Evolutionary conservation across 225 moss, liverwort and hornwort species (phyloP), one percentile per base, ranked within the genome.

Genomic region (Bryoerythrophyllum caledonicum): DNA sequence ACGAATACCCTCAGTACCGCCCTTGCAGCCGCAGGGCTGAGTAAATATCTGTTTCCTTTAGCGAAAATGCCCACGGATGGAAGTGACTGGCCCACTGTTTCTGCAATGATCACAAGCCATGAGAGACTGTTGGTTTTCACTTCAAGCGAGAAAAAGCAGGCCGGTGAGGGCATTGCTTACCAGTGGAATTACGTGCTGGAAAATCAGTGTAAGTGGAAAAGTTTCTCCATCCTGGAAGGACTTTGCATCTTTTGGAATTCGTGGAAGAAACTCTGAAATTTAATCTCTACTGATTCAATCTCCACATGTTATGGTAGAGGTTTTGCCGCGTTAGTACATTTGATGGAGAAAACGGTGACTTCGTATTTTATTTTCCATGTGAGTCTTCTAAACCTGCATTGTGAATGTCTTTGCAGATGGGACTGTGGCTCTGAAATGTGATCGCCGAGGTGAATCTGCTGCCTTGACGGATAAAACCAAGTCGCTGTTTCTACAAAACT

Each of bases 11-110:
- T 99, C 24, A 88, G 86, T 23, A 89, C 83, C 43, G 93, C 90
- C 28, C 86, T 99, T 77, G 84, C 60, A 60, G 62, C 85, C 43
- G 95, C 99, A 41, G 87, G 86, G 30, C 63, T 99, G n/a, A 88
- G 61, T 28, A 84, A 95, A 54, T 95, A 85, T 60, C 68, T 82
- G 86, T 91, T 95, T 28, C 99, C 99, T 8, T 67, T 93, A 62
- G 82, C 89, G 64, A 85, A 84, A 60, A 99, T 99, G 99, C 95
- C 99, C 23, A 81, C 67, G 30, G 60, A 86, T 54, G 99, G 99
- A 73, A 83, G 75, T 40, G 88, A 93, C 77, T 99, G 99, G 99
- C 93, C 91, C 19, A 92, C 95, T 51, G 11, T 99, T 57, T 82
- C 82, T 73, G 73, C 87, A 43, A 92, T 99, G 89, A 74, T 91